A percentile compares a stretch with the other conserved stretches of the same genome.
Conservation (phyloP, 2,329 filamentous ascomycete species). For the Sarocladium kiliense region DNA sequence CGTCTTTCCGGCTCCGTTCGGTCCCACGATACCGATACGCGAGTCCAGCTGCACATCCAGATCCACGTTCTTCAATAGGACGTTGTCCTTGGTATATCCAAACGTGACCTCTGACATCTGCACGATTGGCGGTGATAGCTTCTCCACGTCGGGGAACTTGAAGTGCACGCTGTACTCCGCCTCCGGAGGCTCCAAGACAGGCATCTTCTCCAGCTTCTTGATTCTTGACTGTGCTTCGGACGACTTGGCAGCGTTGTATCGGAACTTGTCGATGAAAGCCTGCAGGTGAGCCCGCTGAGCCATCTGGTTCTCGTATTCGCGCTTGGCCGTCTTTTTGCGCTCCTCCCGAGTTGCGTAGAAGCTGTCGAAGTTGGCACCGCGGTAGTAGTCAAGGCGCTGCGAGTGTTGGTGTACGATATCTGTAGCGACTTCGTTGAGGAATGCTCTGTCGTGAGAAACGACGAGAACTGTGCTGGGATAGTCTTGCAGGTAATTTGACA, state of each 20-base stretch:
- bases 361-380: conserved; percentile 91
- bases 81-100: conserved; percentile 76
- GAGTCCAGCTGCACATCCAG: conserved; percentile 97
- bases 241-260: conserved; percentile 98
- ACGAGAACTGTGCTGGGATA: conserved; percentile 95
- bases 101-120: conserved; percentile 94
- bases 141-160: conserved; percentile 95
- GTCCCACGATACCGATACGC: conserved; percentile 97
- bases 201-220: conserved; percentile 98
- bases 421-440: conserved; percentile 98
- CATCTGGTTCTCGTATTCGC: conserved; percentile 99
- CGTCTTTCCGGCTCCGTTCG: conserved; percentile 98
- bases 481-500: conserved; percentile 87
- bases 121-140: conserved; percentile 93
- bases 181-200: conserved; percentile 83
- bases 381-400: conserved; percentile 96
- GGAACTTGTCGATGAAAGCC: conserved; percentile 98
- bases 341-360: conserved; percentile 98
- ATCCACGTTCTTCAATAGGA: conserved; percentile 80
- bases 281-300: conserved; percentile 87
- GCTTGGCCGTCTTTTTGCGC: conserved; percentile 90
- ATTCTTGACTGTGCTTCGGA: conserved; percentile 97
- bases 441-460: conserved; percentile 97
- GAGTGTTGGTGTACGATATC: conserved; percentile 99
- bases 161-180: conserved; percentile 95